Base-by-base conservation (phyloP, 73 alveolate species). In the Uronychia setigera region DNA sequence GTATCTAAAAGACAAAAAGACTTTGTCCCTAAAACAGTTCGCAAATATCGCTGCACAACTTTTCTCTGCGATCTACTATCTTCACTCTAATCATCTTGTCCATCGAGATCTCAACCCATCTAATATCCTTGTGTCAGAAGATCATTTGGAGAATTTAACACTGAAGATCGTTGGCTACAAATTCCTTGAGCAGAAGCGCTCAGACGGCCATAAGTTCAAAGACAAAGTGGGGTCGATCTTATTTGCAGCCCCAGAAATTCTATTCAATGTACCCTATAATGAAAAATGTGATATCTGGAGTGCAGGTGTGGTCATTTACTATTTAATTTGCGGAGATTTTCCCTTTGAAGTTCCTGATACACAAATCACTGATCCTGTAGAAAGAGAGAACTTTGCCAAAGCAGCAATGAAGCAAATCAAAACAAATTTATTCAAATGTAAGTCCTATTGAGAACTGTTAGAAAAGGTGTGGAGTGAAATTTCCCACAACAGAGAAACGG, bases 281-380 rank as follows among this genome's bases (percentile, higher is more conserved):
- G 89, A 82, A 67, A 60, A 59, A 82, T 82, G 89, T 29, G 89
- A 82, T 33, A 74, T 82, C 1, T 82, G 89, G 89, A 82, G 89
- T 67, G 19, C 31, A 26, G 89, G 89, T 1, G 25, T 59, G 26
- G 60, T 82, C 26, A 5, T 29, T 30, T 82, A 82, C 32, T 26
- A 29, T 13, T 29, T 82, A 29, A 35, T 82, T 25, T 59, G 83
- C 74, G 89, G 89, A 27, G 31, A 60, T 1, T 27, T 31, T 9
- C 89, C 89, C 32, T 82, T 82, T 60, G 31, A 31, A 26, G 74
- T 46, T 46, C 67, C 67, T 11, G 67, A 46, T 19, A 5, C 5
- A 19, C 19, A 46, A 46, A 46, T 46, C 19, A 46, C 67, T 46
- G 67, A 46, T 19, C 67, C 67, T 46, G 67, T 11, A 5, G 67